These are phyloP conservation scores for Colletotrichum australisinense DNA, from an alignment of 2,329 filamentous ascomycete species.

Conservation along the genomic window DNA sequence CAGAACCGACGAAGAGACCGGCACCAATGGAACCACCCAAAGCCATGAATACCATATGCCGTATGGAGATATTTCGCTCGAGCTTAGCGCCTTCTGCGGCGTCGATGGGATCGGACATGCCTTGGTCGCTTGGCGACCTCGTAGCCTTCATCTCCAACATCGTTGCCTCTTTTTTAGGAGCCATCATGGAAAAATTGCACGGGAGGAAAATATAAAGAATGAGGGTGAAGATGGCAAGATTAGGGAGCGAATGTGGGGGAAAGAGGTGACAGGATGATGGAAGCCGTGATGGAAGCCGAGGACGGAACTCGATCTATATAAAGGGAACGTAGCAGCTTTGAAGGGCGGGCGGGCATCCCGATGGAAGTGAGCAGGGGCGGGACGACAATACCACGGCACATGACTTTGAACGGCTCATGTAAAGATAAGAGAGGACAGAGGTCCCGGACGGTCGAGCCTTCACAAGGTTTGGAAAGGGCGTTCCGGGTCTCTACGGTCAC, in stretches of 20 bases:
- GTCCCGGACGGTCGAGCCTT: neutral
- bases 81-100: constrained; percentile 33
- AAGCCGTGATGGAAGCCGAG: neutral
- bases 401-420: neutral
- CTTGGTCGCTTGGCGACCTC: constrained; percentile 2
- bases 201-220: neutral
- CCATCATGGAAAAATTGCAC: neutral
- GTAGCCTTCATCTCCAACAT: neutral
- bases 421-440: neutral
- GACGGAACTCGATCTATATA: neutral
- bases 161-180: neutral
- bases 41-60: constrained; percentile 50
- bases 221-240: neutral
- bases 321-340: neutral
- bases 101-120: neutral
- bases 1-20: constrained; percentile 48
- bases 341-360: neutral
- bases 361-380: neutral
- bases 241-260: neutral
- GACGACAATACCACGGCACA: neutral
- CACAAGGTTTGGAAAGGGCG: neutral
- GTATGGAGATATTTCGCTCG: constrained; percentile 43
- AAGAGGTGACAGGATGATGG: neutral
- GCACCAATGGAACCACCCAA: constrained; percentile 50
- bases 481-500: neutral